Percentiles rank a stretch among this genome's conserved stretches.
Evolutionary conservation across 139 green algal species (phyloP).

Genomic region (Chlorella sorokiniana): DNA sequence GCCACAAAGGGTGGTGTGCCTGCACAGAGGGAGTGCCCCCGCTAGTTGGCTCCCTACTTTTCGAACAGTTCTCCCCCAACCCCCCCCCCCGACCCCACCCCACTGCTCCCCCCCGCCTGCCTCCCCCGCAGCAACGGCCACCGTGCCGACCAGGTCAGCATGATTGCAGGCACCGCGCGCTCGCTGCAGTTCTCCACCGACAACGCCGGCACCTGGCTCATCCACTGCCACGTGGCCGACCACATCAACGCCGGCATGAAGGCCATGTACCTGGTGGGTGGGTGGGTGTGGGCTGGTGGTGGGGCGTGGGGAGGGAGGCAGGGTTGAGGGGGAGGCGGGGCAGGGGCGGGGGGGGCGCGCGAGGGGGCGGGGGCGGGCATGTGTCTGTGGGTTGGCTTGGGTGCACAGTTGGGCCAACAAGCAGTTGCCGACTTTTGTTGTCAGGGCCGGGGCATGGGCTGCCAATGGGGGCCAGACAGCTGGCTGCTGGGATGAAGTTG

Average conservation of each 20-base stretch:
- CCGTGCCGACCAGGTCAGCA: constrained; percentile 55
- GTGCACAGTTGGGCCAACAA: too few relatives aligned
- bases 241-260: constrained; percentile 70
- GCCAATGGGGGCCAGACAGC: too few relatives aligned
- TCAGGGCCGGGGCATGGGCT: too few relatives aligned
- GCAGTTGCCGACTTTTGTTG: too few relatives aligned
- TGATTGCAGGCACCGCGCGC: constrained; percentile 48
- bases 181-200: constrained; percentile 23
- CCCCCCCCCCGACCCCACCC: not conserved
- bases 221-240: constrained; percentile 72
- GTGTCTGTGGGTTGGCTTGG: too few relatives aligned
- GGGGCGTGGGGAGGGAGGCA: not conserved
- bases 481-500: too few relatives aligned
- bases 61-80: not conserved
- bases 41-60: not conserved
- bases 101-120: not conserved
- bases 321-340: too few relatives aligned
- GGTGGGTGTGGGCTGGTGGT: not conserved
- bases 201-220: constrained; percentile 48
- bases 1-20: not conserved
- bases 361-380: too few relatives aligned
- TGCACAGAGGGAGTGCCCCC: not conserved
- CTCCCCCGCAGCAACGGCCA: constrained; percentile 30
- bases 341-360: too few relatives aligned
- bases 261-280: constrained; percentile 47